Evolutionary conservation across 345 rosid genomes (phyloP).

Genomic region (Lumnitzera littorea): DNA sequence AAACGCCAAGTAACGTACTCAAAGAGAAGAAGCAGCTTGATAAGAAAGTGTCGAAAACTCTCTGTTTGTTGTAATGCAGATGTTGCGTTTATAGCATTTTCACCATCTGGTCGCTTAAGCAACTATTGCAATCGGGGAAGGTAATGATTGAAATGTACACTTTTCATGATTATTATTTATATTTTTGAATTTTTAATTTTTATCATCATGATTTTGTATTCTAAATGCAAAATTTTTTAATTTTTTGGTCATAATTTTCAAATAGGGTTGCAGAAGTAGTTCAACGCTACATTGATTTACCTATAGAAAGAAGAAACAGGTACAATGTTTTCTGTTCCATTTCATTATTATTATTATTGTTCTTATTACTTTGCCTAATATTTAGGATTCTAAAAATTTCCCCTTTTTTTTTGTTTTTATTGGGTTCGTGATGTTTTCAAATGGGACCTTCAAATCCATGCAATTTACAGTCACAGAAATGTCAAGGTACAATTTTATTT

Average conservation of each 20-base stretch:
- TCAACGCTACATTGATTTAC: slow-evolving; percentile 11
- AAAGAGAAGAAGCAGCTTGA: slow-evolving; percentile 5
- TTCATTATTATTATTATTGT: background rate
- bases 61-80: slow-evolving; percentile 5
- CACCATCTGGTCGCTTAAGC: slow-evolving; percentile 5
- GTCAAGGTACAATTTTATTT: too few relatives aligned
- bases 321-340: background rate
- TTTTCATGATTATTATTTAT: too few relatives aligned
- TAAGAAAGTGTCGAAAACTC: slow-evolving; percentile 3
- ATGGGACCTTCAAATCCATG: too few relatives aligned
- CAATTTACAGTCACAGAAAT: too few relatives aligned
- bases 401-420: background rate
- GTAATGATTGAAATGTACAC: background rate
- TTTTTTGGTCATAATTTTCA: background rate
- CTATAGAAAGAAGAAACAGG: slow-evolving; percentile 11
- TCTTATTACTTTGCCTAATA: background rate
- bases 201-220: background rate
- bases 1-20: slow-evolving; percentile 10
- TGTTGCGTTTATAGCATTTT: slow-evolving; percentile 8
- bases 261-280: slow-evolving; percentile 13
- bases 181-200: too few relatives aligned
- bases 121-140: slow-evolving; percentile 1
- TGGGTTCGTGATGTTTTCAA: background rate
- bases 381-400: background rate
- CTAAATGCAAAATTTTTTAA: background rate